phyloP scores from a whole-genome alignment of 2,329 filamentous ascomycete species.

The Alternaria consortialis region DNA sequence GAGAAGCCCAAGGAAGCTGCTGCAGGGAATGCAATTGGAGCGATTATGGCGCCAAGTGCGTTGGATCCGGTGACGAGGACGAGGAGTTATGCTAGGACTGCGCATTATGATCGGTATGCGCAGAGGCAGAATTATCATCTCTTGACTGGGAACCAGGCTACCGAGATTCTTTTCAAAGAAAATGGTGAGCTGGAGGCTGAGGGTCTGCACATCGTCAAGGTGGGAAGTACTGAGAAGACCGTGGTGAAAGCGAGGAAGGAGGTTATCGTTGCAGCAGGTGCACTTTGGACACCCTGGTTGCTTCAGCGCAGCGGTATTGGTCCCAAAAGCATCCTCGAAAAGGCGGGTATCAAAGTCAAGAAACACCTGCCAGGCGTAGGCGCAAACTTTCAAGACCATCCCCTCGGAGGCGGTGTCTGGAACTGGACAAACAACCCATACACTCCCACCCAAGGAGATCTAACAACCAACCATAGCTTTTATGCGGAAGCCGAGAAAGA shows the following conservation, averaged over 20 bases:
- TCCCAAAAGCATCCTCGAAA: constrained; percentile 16
- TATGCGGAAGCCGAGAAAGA: background rate
- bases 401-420: constrained; percentile 9
- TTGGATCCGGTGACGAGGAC: constrained; percentile 25
- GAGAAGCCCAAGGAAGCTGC: constrained; percentile 21
- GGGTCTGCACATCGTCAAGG: background rate
- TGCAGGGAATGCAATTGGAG: constrained; percentile 15
- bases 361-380: constrained; percentile 40
- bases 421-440: constrained; percentile 16
- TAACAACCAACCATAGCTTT: background rate
- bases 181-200: background rate
- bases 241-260: constrained; percentile 1
- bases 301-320: background rate
- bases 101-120: constrained; percentile 39
- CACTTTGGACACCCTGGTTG: background rate
- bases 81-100: constrained; percentile 41
- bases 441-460: background rate
- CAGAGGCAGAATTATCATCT: constrained; percentile 37
- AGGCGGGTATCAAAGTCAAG: constrained; percentile 29
- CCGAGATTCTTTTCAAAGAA: constrained; percentile 1
- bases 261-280: background rate
- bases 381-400: constrained; percentile 46
- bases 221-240: background rate
- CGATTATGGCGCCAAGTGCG: constrained; percentile 17
- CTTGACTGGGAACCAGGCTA: constrained; percentile 25